Base-by-base conservation (phyloP, 2,329 filamentous ascomycete genomes). In the Lecanicillium sp. region DNA sequence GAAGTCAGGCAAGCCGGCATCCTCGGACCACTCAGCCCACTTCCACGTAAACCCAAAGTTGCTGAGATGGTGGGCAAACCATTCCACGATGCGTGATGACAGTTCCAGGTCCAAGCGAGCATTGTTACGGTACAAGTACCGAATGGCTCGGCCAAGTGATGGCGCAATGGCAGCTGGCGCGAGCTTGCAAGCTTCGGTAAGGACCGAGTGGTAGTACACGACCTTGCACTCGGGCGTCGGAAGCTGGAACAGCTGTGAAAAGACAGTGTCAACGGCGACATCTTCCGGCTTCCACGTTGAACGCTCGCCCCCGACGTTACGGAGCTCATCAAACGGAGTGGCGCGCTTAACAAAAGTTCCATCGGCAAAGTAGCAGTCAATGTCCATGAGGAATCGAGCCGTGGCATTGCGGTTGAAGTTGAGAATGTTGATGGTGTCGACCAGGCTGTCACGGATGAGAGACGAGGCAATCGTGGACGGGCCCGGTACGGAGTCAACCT, bases 1-100 rank as follows among this genome's bases (percentile, higher is more conserved):
- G 25, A 92, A 66, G 44, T 82, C 70, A 0, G 86, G 76, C 18
- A 94, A 72, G 31, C 79, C 72, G 13, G 95, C 79, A 56, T 97
- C 88, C 13, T 89, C 87, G 34, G 85, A 74, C 92, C 92, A 98
- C 65, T 98, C 92, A 13, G 84, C 82, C 92, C 92, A 98, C 64
- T 97, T 97, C 92, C 92, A 98, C 9, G 92, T 92, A 59, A 97
- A 98, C 38, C 94, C 92, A 57, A 98, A 98, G 66, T 98, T 98
- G 65, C 89, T 96, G 49, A 98, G 67, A 66, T 98, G 92, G 59
- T 98, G 92, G 14, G 90, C 78, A 56, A 98, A 98, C 92, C 92
- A 98, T 59, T 97, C 90, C 56, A 95, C 71, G 64, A 97, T 97
- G 18, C 92, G 79, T 53, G 89, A 84, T 40, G 71, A 75, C 31